These are phyloP conservation scores for Setaria viridis DNA, from an alignment of 202 grass and related monocot genomes.

Conservation along the genomic window DNA sequence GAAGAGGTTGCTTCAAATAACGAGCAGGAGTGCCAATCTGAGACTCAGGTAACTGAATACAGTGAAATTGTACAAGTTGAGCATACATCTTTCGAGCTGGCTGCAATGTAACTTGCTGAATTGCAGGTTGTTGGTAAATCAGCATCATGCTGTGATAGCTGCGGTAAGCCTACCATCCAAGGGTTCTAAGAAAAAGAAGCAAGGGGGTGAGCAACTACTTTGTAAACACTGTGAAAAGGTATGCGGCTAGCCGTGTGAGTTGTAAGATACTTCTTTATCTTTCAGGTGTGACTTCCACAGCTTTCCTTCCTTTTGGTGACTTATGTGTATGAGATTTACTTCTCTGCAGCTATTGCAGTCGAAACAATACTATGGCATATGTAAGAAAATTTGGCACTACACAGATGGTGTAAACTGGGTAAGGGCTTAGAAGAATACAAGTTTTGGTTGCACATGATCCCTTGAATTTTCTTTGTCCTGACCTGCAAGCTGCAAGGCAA, in stretches of 20 bases:
- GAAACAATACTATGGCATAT: constrained; percentile 95
- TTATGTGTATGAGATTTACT: constrained; percentile 38
- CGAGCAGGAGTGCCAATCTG: constrained; percentile 43
- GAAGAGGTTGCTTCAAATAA: constrained; percentile 65
- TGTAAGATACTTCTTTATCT: constrained; percentile 9
- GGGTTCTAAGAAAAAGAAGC: constrained; percentile 73
- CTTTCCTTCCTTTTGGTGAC: background rate
- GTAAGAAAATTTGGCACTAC: constrained; percentile 96
- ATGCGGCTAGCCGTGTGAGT: background rate
- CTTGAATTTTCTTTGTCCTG: constrained; percentile 21
- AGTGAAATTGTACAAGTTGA: constrained; percentile 14
- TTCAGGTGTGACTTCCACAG: background rate
- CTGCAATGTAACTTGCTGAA: constrained; percentile 32
- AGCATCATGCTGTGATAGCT: constrained; percentile 59
- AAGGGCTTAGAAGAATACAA: constrained; percentile 44
- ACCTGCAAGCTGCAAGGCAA: background rate
- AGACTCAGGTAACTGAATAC: constrained; percentile 52
- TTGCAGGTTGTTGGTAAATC: constrained; percentile 58
- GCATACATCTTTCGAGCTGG: constrained; percentile 7
- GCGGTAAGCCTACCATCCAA: constrained; percentile 63
- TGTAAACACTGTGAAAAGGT: constrained; percentile 84
- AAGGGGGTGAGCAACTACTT: background rate
- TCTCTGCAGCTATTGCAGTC: constrained; percentile 76
- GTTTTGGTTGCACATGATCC: constrained; percentile 30
- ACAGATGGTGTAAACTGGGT: constrained; percentile 96